Percentiles rank a stretch among this genome's conserved stretches.
phyloP scores from a whole-genome alignment of 768 basidiomycete species.

The Serpula lacrymans region DNA sequence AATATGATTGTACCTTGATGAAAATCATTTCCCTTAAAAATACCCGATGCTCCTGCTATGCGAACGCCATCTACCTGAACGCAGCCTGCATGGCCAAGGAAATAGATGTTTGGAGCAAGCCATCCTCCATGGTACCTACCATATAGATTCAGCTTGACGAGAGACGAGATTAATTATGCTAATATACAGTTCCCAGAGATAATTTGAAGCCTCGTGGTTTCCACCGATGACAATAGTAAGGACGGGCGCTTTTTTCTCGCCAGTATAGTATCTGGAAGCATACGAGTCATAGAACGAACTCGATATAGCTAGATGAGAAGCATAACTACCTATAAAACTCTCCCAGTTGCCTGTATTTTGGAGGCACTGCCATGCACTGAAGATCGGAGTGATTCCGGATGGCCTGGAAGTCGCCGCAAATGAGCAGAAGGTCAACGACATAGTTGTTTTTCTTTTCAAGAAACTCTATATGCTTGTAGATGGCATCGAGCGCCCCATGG shows the following conservation, averaged over 20 bases:
- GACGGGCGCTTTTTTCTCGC: constrained; percentile 75
- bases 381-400: constrained; percentile 83
- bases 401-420: constrained; percentile 97
- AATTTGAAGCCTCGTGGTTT: constrained; percentile 96
- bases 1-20: constrained; percentile 44
- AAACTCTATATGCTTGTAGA: constrained; percentile 66
- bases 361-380: constrained; percentile 86
- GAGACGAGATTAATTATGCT: not conserved
- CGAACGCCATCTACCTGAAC: constrained; percentile 84
- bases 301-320: constrained; percentile 7
- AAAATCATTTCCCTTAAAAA: constrained; percentile 81
- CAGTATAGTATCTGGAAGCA: constrained; percentile 82
- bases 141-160: constrained; percentile 5
- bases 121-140: constrained; percentile 92
- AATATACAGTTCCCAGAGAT: constrained; percentile 91
- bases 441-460: constrained; percentile 62
- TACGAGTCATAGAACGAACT: not conserved
- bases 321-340: constrained; percentile 73
- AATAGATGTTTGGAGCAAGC: constrained; percentile 96
- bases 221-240: constrained; percentile 95
- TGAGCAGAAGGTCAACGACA: constrained; percentile 80
- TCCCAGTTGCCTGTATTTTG: constrained; percentile 82
- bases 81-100: constrained; percentile 87
- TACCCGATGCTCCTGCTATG: constrained; percentile 90
- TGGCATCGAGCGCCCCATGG: constrained; percentile 88